Evolutionary conservation across 371 early-diverging fungal genomes (phyloP).

Genomic region (Coemansia sp.): DNA sequence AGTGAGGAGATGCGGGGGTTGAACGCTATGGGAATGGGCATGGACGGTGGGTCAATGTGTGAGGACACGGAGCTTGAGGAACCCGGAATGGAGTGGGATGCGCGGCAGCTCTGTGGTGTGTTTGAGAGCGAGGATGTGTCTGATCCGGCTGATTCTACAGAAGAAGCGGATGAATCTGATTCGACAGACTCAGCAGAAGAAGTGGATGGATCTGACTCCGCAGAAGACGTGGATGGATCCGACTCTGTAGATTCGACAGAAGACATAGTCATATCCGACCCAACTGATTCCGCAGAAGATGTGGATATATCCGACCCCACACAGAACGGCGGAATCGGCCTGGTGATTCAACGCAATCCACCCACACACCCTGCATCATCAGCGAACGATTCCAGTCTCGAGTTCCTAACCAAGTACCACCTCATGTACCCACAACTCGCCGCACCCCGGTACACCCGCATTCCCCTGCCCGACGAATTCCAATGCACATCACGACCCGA

Average conservation of each 20-base stretch:
- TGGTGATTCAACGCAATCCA: constrained; percentile 7
- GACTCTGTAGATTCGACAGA: neutral
- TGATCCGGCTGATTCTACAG: neutral
- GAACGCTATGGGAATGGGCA: constrained; percentile 13
- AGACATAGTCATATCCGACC: neutral
- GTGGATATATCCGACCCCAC: constrained; percentile 13
- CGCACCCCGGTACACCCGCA: constrained; percentile 15
- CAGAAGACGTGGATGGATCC: neutral
- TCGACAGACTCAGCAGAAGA: too few relatives aligned
- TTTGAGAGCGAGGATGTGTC: neutral
- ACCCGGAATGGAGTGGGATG: constrained; percentile 30
- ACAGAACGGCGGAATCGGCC: constrained; percentile 30
- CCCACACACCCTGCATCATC: neutral
- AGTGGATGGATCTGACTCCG: neutral
- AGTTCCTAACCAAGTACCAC: constrained; percentile 21
- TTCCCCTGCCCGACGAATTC: constrained; percentile 11
- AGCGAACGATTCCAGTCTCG: neutral
- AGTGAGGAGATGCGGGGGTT: neutral
- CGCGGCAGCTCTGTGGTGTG: constrained; percentile 2
- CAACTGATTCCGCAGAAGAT: neutral
- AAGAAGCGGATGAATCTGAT: neutral
- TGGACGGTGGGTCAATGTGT: neutral
- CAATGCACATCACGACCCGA: too few relatives aligned
- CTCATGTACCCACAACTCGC: constrained; percentile 18
- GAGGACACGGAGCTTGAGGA: constrained; percentile 22